Base-by-base conservation (phyloP, 805 yeast genomes). In the Yamadazyma paraphyllophila region DNA sequence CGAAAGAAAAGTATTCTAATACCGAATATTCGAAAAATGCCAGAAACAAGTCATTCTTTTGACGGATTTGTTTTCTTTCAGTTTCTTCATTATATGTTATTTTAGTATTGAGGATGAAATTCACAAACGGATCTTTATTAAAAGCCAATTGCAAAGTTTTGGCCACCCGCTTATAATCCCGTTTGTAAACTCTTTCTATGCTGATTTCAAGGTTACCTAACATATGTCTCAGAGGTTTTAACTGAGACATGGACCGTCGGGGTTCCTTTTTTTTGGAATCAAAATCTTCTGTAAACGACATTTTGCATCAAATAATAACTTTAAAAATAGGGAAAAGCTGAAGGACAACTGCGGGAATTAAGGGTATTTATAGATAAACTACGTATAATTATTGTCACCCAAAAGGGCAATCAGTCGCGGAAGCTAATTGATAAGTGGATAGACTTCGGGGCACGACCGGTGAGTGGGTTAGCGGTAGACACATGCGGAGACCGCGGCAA, bases 121-220 rank as follows among this genome's bases (percentile, higher is more conserved):
- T 69, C 47, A 77, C 73, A 53, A 78, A 78, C 26, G 78, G 73
- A 58, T 80, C 85, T 42, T 76, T 74, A 51, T 71, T 74, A 56
- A 80, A 80, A 4, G 82, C 78, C 44, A 76, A 62, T 44, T 71
- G 70, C 43, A 80, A 65, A 7, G 83, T 78, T 46, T 68, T 68
- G 17, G 83, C 83, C 24, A 81, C 81, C 47, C 79, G 69, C 48
- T 72, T 75, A 53, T 77, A 80, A 51, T 79, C 83, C 42, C 77
- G 74, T 10, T 55, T 54, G 7, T 44, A 42, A 7, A 54, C 60
- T 27, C 45, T 45, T 36, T 56, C 61, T 29, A 57, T 57, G 12
- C 52, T 39, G 34, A 57, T 45, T 27, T 55, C 53, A 24, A 58
- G 48, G 32, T 51, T 46, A 34, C 50, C 50, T 29, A 50, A 13